phyloP scores from a whole-genome alignment of 805 yeast genomes.

The Kluyveromyces aestuarii region DNA sequence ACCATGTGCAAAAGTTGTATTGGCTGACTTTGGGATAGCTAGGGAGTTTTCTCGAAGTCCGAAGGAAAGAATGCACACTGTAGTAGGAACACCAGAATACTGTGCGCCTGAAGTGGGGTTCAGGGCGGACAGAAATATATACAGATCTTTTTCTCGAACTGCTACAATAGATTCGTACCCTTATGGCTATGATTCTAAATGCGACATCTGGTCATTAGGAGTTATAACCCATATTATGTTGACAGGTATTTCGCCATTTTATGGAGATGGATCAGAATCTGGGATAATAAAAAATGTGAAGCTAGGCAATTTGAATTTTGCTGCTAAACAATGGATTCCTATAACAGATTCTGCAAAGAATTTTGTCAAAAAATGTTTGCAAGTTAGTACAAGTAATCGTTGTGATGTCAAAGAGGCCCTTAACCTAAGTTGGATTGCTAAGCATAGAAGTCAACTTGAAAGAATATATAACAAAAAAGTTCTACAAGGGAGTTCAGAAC shows the following conservation, averaged over 20 bases:
- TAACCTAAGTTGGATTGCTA: constrained; percentile 40
- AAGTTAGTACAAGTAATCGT: constrained; percentile 32
- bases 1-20: constrained; percentile 42
- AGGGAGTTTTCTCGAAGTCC: constrained; percentile 23
- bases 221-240: constrained; percentile 49
- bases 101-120: constrained; percentile 65
- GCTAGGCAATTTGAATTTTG: constrained; percentile 33
- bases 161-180: constrained; percentile 18
- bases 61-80: constrained; percentile 36
- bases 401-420: constrained; percentile 32
- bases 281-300: constrained; percentile 35
- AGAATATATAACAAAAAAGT: constrained; percentile 30
- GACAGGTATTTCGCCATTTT: constrained; percentile 59
- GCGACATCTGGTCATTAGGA: constrained; percentile 67
- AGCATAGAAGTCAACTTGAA: constrained; percentile 29
- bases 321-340: constrained; percentile 33
- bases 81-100: constrained; percentile 60
- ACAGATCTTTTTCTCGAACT: constrained; percentile 19
- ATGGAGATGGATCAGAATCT: constrained; percentile 36
- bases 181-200: constrained; percentile 43
- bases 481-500: constrained; percentile 7
- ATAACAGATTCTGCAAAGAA: constrained; percentile 36
- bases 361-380: constrained; percentile 35
- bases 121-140: constrained; percentile 24
- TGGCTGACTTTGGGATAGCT: constrained; percentile 66